Evolutionary conservation across 805 yeast species (phyloP), one percentile per base, ranked within the genome.

Genomic region (Starmerella ratchasimensis): DNA sequence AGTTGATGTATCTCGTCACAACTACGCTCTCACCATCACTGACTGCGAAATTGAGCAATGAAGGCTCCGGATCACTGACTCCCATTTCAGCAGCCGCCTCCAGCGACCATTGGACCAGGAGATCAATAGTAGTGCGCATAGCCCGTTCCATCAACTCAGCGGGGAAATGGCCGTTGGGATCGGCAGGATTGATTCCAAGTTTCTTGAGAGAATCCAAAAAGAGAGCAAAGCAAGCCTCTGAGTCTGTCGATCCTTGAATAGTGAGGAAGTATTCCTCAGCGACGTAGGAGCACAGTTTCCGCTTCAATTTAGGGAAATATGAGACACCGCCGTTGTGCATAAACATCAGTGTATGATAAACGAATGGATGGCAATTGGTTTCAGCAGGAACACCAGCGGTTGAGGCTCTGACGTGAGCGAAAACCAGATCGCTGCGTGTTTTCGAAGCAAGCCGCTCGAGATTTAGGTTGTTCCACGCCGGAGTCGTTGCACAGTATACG

Each of bases 301-400:
- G 69, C 59, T 90, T 90, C 49, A 90, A 80, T 46, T 62, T 60
- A 37, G 64, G 57, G 56, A 88, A 90, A 42, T 73, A 72, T 9
- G 86, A 67, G 18, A 90, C 72, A 35, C 59, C 54, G 9, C 98
- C 98, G 59, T 90, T 90, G 59, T 90, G 98, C 98, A 90, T 90
- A 56, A 90, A 90, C 79, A 88, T 80, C 33, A 88, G 62, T 35
- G 74, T 74, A 44, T 86, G 88, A 55, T 73, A 84, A 3, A 80
- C 74, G 59, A 90, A 90, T 0, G 98, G 98, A 57, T 90, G 98
- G 59, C 98, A 90, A 58, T 90, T 90, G 0, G 96, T 88, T 55
- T 90, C 98, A 9, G 93, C 71, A 20, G 90, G 61, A 1, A 81
- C 93, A 33, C 98, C 98, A 45, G 93, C 82, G 0, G 98, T 90